These are phyloP conservation scores for Catunica adiposa DNA, from an alignment of 2,329 filamentous ascomycete species.

Conservation along the genomic window DNA sequence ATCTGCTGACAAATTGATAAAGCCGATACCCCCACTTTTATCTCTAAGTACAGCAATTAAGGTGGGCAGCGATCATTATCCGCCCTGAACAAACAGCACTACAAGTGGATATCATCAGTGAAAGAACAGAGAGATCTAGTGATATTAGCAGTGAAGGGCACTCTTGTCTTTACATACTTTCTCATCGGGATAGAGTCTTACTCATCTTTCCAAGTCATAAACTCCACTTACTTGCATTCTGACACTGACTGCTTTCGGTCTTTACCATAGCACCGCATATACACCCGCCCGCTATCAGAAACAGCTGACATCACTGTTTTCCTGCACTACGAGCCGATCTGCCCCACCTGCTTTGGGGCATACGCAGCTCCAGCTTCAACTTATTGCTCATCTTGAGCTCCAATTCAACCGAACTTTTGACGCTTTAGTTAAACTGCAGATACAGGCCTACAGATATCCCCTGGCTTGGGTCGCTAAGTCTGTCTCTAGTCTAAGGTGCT, in stretches of 20 bases:
- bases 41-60: not conserved
- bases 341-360: not conserved
- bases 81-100: not conserved
- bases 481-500: not conserved
- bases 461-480: not conserved
- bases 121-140: not conserved
- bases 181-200: not conserved
- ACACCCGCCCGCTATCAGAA: not conserved
- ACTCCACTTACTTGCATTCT: not conserved
- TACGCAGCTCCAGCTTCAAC: not conserved
- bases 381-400: not conserved
- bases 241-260: not conserved
- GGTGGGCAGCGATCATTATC: not conserved
- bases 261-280: not conserved
- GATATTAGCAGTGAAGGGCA: not conserved
- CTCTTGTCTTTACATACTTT: conserved; percentile 2
- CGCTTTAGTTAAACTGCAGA: not conserved
- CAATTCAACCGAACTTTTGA: not conserved
- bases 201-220: not conserved
- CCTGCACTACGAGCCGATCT: not conserved
- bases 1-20: conserved; percentile 17
- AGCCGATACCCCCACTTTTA: conserved; percentile 2
- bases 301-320: not conserved
- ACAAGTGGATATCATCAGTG: not conserved
- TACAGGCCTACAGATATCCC: not conserved